phyloP scores from a whole-genome alignment of 192 early-diverging fungal species.

The Coemansia sp. region DNA sequence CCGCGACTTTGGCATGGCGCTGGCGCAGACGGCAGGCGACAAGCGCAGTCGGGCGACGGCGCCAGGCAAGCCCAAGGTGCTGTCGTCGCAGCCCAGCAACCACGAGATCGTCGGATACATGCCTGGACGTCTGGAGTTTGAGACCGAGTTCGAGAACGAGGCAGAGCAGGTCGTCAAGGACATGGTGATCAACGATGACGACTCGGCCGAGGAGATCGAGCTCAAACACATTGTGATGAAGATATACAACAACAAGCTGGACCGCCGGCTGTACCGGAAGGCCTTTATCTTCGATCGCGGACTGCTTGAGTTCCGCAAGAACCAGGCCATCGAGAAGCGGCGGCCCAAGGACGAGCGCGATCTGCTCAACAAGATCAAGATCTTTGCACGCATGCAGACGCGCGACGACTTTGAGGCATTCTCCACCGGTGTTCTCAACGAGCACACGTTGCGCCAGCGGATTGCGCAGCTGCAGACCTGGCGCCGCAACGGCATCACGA shows the following conservation, averaged over 20 bases:
- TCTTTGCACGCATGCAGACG: slow-evolving; percentile 87
- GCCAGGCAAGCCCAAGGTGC: slow-evolving; percentile 58
- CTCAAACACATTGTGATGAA: slow-evolving; percentile 86
- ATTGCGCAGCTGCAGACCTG: slow-evolving; percentile 89
- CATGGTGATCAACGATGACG: slow-evolving; percentile 85
- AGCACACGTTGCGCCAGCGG: slow-evolving; percentile 72
- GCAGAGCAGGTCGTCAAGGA: slow-evolving; percentile 95
- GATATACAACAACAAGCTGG: slow-evolving; percentile 89
- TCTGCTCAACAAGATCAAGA: slow-evolving; percentile 70
- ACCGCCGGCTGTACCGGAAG: slow-evolving; percentile 79
- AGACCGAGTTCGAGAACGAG: slow-evolving; percentile 94
- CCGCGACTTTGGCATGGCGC: slow-evolving; percentile 60
- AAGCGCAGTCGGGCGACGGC: slow-evolving; percentile 22
- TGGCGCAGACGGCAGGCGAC: slow-evolving; percentile 17
- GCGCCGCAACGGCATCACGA: slow-evolving; percentile 84
- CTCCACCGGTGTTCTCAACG: slow-evolving; percentile 67
- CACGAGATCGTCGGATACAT: slow-evolving; percentile 98
- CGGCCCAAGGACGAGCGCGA: slow-evolving; percentile 88
- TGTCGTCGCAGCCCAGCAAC: slow-evolving; percentile 83
- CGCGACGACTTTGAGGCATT: slow-evolving; percentile 78
- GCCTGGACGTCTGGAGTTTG: slow-evolving; percentile 95
- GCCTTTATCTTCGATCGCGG: slow-evolving; percentile 87
- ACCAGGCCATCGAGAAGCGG: slow-evolving; percentile 76
- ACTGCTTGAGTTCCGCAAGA: slow-evolving; percentile 84
- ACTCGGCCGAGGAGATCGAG: slow-evolving; percentile 82